Percentiles rank a stretch among this genome's conserved stretches.
Conservation (phyloP, 2,329 filamentous ascomycete genomes). For the Huntiella bhutanensis region DNA sequence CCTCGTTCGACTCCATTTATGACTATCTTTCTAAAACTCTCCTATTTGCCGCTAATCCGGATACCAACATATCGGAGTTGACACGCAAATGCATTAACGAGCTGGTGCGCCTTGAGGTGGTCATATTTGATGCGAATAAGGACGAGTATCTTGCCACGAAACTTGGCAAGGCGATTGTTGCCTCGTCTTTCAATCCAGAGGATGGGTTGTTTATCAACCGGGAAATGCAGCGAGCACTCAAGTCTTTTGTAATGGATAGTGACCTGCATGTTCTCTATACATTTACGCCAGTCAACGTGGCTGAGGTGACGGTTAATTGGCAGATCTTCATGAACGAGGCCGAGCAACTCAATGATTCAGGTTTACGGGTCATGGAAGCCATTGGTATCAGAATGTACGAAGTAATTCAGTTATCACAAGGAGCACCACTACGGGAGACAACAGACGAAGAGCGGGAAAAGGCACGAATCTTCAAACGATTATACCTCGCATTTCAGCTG, state of each 20-base stretch:
- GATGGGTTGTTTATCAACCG: conserved; percentile 56
- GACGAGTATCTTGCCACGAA: conserved; percentile 41
- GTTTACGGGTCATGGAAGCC: conserved; percentile 46
- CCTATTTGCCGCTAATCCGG: conserved; percentile 37
- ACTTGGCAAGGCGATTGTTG: conserved; percentile 51
- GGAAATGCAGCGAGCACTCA: conserved; percentile 47
- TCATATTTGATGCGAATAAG: conserved; percentile 22
- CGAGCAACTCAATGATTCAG: conserved; percentile 51
- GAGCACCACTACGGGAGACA: conserved; percentile 42
- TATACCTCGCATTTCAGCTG: conserved; percentile 60
- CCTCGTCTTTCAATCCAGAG: conserved; percentile 53
- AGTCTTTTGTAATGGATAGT: conserved; percentile 61
- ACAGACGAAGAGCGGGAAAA: conserved; percentile 40
- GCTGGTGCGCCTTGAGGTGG: conserved; percentile 34
- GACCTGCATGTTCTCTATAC: conserved; percentile 66
- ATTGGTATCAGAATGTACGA: conserved; percentile 49
- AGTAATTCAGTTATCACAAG: conserved; percentile 51
- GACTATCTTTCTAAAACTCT: conserved; percentile 53
- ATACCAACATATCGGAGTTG: conserved; percentile 29
- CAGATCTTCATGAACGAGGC: conserved; percentile 52
- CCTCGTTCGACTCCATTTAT: conserved; percentile 41
- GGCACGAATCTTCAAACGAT: conserved; percentile 48
- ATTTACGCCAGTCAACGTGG: conserved; percentile 51
- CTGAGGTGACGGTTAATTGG: conserved; percentile 42
- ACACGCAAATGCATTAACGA: conserved; percentile 41